Conservation (phyloP, 495 filamentous ascomycete species). For the Astrocystis sublimbata region DNA sequence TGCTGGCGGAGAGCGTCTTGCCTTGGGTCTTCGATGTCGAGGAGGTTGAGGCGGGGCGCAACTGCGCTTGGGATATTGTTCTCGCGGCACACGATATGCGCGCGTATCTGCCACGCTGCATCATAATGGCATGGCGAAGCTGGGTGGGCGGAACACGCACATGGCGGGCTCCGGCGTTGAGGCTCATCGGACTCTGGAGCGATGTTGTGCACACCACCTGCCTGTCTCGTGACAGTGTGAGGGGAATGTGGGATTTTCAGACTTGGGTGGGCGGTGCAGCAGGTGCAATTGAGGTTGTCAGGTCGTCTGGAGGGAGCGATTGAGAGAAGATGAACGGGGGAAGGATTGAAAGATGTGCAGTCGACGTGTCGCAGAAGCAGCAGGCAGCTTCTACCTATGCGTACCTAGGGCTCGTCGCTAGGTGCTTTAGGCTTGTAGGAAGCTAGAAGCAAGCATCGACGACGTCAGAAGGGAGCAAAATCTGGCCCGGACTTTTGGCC, state of each 20-base stretch:
- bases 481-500: no score
- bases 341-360: no score
- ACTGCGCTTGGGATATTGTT: not conserved
- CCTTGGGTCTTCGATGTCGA: not conserved
- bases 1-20: not conserved
- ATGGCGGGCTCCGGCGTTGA: conserved; percentile 16
- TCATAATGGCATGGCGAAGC: not conserved
- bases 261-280: no score
- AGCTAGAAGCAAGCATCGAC: not conserved
- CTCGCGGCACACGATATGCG: not conserved
- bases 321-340: no score
- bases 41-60: not conserved
- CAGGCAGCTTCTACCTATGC: no score
- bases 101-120: not conserved
- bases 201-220: not conserved
- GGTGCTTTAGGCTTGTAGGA: no score
- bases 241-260: no score
- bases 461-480: conserved; percentile 6
- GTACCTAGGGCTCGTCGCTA: no score
- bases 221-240: no score
- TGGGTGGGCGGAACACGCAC: conserved; percentile 9
- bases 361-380: no score
- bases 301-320: no score
- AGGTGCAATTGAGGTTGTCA: no score
- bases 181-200: conserved; percentile 9